Base-by-base conservation (phyloP, 1,139 yeast species). In the Eremothecium cymbalariae region DNA sequence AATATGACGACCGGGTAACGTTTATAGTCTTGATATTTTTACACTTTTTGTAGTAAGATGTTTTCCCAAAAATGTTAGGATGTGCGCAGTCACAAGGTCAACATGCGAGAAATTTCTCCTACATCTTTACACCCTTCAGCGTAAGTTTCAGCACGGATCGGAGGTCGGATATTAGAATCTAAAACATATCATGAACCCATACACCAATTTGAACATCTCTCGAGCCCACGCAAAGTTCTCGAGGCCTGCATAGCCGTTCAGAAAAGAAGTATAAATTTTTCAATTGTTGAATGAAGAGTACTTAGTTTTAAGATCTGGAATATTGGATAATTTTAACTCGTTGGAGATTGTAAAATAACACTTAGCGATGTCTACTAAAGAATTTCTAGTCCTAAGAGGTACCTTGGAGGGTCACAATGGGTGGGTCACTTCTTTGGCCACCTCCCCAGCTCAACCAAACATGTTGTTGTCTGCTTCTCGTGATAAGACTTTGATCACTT, bases 361-460 rank as follows among this genome's bases (percentile, higher is more conserved):
- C n/a, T n/a, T 26, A 25, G 37, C 21, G 56, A 76, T 75, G 81
- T 70, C 77, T 63, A 59, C 19, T n/a, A 23, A 32, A 14, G 32
- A 25, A 9, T 25, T 88, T 79, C 80, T 90, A 75, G 95, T 88
- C 69, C 84, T 90, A 70, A 88, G 96, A 80, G 97, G 96, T 69
- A 84, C 97, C 78, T 83, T 90, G 68, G 95, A 88, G 75, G 95
- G 80, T 64, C 81, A 74, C 77, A 72, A 71, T 71, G 80, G 78
- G 63, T 90, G 97, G 97, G 98, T 90, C 65, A 90, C 99, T 55
- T 79, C 96, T 68, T 77, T 90, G 63, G 95, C 97, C 71, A 90
- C 97, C 72, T 81, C 95, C 65, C 84, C 90, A 63, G 90, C 90
- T 67, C 86, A 86, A 79, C 98, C 98, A 72, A 96, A 93, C 70